These are phyloP conservation scores for Calvatia gigantea DNA, from an alignment of 768 basidiomycete species.

Conservation along the genomic window DNA sequence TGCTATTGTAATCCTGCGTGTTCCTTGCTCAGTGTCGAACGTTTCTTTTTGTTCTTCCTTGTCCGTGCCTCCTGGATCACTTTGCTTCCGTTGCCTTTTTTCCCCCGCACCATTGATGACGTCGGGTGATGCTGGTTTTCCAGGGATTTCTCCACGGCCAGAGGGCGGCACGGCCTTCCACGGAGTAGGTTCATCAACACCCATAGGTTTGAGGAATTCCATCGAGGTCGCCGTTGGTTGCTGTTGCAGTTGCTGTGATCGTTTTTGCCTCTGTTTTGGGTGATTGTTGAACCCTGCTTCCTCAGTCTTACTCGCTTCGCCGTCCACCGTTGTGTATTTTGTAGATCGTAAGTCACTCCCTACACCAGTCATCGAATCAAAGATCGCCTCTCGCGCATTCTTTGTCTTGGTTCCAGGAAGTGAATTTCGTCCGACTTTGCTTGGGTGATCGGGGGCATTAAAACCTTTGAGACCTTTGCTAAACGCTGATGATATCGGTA, in stretches of 20 bases:
- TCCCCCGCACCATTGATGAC: slow-evolving; percentile 25
- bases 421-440: slow-evolving; percentile 8
- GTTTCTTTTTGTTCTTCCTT: slow-evolving; percentile 33
- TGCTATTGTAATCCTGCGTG: neutral
- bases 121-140: slow-evolving; percentile 7
- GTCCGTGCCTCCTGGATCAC: slow-evolving; percentile 18
- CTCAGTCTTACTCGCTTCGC: neutral
- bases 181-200: slow-evolving; percentile 45
- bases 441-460: slow-evolving; percentile 10
- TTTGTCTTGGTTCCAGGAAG: slow-evolving; percentile 26
- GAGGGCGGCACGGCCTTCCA: slow-evolving; percentile 7
- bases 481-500: slow-evolving; percentile 23
- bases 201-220: slow-evolving; percentile 52
- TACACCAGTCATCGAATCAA: slow-evolving; percentile 39
- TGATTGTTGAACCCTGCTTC: neutral
- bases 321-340: slow-evolving; percentile 2
- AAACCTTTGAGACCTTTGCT: slow-evolving; percentile 20
- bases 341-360: slow-evolving; percentile 45
- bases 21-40: slow-evolving; percentile 17
- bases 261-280: neutral
- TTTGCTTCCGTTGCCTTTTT: slow-evolving; percentile 23
- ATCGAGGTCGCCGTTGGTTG: slow-evolving; percentile 12
- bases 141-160: neutral
- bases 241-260: slow-evolving; percentile 9
- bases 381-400: slow-evolving; percentile 42